These are phyloP conservation scores for Picochlorum sp. DNA, from an alignment of 139 green algal species.

Conservation along the genomic window DNA sequence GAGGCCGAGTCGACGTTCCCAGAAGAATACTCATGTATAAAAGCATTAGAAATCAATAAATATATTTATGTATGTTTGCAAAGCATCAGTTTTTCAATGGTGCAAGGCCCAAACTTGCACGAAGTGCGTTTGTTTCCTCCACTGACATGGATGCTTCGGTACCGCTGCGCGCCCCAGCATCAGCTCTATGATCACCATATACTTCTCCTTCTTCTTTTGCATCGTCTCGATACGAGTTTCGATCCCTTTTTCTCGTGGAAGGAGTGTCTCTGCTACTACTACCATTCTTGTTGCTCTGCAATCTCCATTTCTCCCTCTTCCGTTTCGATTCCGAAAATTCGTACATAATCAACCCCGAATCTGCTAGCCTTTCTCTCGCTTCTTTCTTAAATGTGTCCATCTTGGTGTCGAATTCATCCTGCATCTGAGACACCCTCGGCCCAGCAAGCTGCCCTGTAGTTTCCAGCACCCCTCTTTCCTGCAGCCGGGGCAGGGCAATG, in stretches of 20 bases:
- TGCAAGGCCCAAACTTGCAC: conserved; percentile 62
- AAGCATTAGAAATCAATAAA: neutral
- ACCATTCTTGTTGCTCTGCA: neutral
- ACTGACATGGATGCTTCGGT: conserved; percentile 16
- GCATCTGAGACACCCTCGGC: conserved; percentile 56
- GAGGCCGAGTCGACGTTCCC: conserved; percentile 2
- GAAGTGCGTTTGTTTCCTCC: conserved; percentile 60
- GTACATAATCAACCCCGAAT: conserved; percentile 3
- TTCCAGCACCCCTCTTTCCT: conserved; percentile 56
- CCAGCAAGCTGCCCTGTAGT: conserved; percentile 47
- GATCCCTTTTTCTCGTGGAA: conserved; percentile 1
- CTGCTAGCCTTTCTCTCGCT: neutral
- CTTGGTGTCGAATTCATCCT: conserved; percentile 69
- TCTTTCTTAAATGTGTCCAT: conserved; percentile 12
- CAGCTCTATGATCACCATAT: conserved; percentile 4
- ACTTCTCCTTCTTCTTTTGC: neutral
- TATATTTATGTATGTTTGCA: neutral
- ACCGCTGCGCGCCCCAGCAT: conserved; percentile 10
- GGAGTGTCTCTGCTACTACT: conserved; percentile 1
- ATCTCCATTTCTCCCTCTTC: conserved; percentile 4
- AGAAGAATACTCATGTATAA: conserved; percentile 25
- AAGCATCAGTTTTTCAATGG: conserved; percentile 17
- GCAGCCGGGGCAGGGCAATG: conserved; percentile 81
- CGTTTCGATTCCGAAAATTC: conserved; percentile 17
- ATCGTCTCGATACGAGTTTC: neutral